phyloP scores from a whole-genome alignment of 345 rosid genomes.

The Punica granatum region DNA sequence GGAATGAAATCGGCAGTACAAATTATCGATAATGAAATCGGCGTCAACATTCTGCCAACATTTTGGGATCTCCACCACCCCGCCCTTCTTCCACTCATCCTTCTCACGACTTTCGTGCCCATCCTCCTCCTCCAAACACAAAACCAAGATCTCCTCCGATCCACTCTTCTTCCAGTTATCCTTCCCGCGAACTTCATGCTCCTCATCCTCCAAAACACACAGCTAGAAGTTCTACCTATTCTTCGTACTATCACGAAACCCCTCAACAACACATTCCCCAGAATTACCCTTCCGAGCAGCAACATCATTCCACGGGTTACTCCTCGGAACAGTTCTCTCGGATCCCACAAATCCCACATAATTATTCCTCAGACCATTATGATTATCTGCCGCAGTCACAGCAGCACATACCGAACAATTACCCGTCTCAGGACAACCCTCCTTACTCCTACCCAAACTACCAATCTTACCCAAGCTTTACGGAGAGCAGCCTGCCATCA shows the following conservation, averaged over 20 bases:
- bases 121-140: no score
- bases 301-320: neutral
- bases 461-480: constrained; percentile 84
- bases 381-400: constrained; percentile 16
- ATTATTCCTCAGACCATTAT: constrained; percentile 10
- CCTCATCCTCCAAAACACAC: constrained; percentile 24
- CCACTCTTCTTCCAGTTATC: constrained; percentile 30
- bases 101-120: no score
- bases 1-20: neutral
- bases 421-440: constrained; percentile 43
- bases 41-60: no score
- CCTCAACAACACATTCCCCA: constrained; percentile 35
- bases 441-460: constrained; percentile 62
- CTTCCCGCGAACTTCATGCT: constrained; percentile 53
- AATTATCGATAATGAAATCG: no score
- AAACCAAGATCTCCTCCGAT: constrained; percentile 26
- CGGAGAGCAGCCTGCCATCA: constrained; percentile 73
- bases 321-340: constrained; percentile 7
- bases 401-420: constrained; percentile 43
- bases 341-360: neutral
- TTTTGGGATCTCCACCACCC: no score
- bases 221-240: constrained; percentile 34
- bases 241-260: constrained; percentile 23
- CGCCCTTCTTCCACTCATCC: no score
- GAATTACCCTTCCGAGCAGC: constrained; percentile 21